Conservation (phyloP, 1,284 basidiomycete species). For the Trichosporon faecale region DNA sequence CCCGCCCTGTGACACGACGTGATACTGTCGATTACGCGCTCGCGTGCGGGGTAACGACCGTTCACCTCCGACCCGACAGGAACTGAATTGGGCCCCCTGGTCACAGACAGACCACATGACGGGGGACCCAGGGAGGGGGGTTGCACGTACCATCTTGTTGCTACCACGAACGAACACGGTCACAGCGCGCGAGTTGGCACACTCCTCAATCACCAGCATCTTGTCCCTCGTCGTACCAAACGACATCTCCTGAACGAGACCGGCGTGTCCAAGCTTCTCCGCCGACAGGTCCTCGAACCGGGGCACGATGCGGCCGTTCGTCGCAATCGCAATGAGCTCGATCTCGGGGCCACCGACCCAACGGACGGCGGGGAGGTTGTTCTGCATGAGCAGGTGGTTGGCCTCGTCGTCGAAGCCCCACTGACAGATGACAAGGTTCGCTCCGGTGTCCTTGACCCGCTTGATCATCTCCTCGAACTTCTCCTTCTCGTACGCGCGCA, state of each 20-base stretch:
- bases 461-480: conserved; percentile 98
- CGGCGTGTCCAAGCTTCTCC: conserved; percentile 89
- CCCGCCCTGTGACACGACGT: background rate
- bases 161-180: conserved; percentile 96
- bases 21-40: background rate
- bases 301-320: conserved; percentile 95
- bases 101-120: conserved; percentile 8
- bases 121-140: background rate
- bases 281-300: conserved; percentile 91
- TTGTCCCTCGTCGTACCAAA: conserved; percentile 98
- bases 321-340: conserved; percentile 98
- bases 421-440: conserved; percentile 98
- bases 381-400: conserved; percentile 96
- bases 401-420: conserved; percentile 99
- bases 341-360: conserved; percentile 99
- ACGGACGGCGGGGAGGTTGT: conserved; percentile 93
- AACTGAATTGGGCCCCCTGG: background rate
- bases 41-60: conserved; percentile 7
- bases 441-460: conserved; percentile 93
- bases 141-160: conserved; percentile 88
- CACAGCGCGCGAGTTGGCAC: conserved; percentile 92
- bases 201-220: conserved; percentile 99
- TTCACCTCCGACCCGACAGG: conserved; percentile 1
- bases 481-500: conserved; percentile 90
- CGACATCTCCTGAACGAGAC: conserved; percentile 85